Percentiles rank a stretch among this genome's conserved stretches.
Evolutionary conservation across 441 rosid species (phyloP).

Genomic region (Biscutella laevigata): DNA sequence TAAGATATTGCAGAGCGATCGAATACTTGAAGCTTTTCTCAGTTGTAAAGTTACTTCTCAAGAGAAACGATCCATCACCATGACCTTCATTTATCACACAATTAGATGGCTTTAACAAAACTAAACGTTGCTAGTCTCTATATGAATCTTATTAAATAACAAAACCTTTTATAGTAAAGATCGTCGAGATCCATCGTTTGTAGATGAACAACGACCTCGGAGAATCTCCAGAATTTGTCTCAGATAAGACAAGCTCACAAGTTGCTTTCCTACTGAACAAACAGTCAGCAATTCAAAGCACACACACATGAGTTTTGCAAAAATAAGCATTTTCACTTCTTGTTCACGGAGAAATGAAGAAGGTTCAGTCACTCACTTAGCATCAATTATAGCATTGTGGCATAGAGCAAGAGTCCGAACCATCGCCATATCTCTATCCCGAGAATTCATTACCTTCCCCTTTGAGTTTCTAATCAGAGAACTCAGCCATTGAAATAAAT

Average conservation of each 20-base stretch:
- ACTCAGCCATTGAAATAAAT: not conserved
- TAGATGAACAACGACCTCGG: slow-evolving; percentile 65
- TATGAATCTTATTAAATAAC: not conserved
- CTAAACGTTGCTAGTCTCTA: not conserved
- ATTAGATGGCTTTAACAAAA: not conserved
- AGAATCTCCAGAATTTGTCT: slow-evolving; percentile 59
- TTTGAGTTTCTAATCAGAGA: slow-evolving; percentile 33
- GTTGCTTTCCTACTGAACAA: slow-evolving; percentile 33
- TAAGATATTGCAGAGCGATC: slow-evolving; percentile 27
- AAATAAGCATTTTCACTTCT: not conserved
- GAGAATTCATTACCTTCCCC: slow-evolving; percentile 50
- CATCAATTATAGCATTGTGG: slow-evolving; percentile 50
- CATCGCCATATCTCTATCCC: slow-evolving; percentile 82
- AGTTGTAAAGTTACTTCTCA: slow-evolving; percentile 30
- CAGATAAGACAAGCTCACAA: slow-evolving; percentile 58
- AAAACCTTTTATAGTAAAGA: slow-evolving; percentile 59
- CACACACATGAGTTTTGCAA: no score
- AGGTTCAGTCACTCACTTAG: slow-evolving; percentile 43
- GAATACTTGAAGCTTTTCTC: slow-evolving; percentile 21
- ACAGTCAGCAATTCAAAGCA: not conserved
- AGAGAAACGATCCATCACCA: slow-evolving; percentile 56
- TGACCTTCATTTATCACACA: slow-evolving; percentile 43
- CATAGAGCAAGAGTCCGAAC: slow-evolving; percentile 66
- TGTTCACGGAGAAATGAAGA: not conserved
- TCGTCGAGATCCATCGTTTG: slow-evolving; percentile 60